Percentiles rank a stretch among this genome's conserved stretches.
These are phyloP conservation scores for Neofusicoccum sp. DNA, from an alignment of 2,329 filamentous ascomycete species.

Conservation along the genomic window DNA sequence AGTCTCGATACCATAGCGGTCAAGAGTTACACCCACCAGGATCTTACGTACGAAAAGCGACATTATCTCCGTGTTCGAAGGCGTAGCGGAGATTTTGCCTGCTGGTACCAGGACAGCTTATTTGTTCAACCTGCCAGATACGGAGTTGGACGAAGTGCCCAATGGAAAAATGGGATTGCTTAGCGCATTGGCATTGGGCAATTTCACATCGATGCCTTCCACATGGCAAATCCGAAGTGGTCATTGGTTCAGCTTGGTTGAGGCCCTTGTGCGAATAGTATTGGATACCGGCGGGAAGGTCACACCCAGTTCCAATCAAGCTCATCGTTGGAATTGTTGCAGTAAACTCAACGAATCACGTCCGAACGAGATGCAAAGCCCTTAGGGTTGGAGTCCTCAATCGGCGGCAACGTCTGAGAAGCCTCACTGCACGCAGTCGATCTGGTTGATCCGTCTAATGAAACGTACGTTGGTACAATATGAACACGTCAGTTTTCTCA, in stretches of 20 bases:
- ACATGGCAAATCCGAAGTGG: neutral
- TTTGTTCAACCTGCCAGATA: neutral
- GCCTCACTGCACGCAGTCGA: too few relatives aligned
- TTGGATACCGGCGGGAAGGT: neutral
- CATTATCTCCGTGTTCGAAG: neutral
- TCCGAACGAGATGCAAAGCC: too few relatives aligned
- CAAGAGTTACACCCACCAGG: neutral
- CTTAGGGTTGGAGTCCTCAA: too few relatives aligned
- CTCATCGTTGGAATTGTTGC: too few relatives aligned
- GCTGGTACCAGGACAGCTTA: neutral
- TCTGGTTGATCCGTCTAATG: too few relatives aligned
- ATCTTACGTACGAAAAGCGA: neutral
- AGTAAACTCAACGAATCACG: too few relatives aligned
- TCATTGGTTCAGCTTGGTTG: neutral
- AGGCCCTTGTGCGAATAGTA: neutral
- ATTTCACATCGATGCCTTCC: neutral
- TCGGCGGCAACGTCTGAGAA: too few relatives aligned
- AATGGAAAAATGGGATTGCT: neutral
- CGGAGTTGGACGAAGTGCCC: neutral
- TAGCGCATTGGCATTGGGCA: neutral
- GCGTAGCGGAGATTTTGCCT: neutral
- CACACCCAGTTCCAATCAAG: neutral
- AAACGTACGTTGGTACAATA: too few relatives aligned
- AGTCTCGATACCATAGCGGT: neutral
- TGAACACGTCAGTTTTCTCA: too few relatives aligned